phyloP scores from a whole-genome alignment of 345 rosid species.

The Syzygium oleosum region DNA sequence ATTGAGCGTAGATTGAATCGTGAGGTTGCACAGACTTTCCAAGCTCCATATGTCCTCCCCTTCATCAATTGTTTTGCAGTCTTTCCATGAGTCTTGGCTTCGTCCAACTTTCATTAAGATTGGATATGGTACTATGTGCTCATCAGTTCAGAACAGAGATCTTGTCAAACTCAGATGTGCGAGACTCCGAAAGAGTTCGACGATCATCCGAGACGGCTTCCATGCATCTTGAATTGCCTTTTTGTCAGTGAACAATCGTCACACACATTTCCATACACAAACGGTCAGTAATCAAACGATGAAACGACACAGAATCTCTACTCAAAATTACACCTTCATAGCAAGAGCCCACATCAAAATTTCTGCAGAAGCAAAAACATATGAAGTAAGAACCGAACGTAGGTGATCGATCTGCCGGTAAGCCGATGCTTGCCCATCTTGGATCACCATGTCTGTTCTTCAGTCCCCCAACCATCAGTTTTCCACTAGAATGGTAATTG shows the following conservation, averaged over 20 bases:
- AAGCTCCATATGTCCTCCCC: neutral
- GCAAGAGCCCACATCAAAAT: neutral
- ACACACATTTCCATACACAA: neutral
- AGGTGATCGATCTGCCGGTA: rapidly evolving
- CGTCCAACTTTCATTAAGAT: neutral
- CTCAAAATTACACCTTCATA: neutral
- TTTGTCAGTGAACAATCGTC: no score
- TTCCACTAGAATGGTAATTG: neutral
- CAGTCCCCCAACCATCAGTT: neutral
- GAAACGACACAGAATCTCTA: neutral
- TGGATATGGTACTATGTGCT: neutral
- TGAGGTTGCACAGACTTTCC: neutral
- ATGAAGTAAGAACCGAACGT: neutral
- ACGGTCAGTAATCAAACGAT: neutral
- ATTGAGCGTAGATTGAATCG: neutral
- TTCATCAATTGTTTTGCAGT: neutral
- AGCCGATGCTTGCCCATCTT: neutral
- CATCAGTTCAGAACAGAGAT: neutral
- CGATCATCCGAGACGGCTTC: neutral
- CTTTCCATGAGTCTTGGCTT: neutral
- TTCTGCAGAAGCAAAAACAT: neutral
- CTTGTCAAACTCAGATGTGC: neutral
- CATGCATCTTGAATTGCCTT: neutral
- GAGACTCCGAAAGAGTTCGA: neutral
- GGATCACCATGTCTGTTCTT: neutral